phyloP scores from a whole-genome alignment of 768 basidiomycete genomes.

The Pleurotus citrinopileatus region DNA sequence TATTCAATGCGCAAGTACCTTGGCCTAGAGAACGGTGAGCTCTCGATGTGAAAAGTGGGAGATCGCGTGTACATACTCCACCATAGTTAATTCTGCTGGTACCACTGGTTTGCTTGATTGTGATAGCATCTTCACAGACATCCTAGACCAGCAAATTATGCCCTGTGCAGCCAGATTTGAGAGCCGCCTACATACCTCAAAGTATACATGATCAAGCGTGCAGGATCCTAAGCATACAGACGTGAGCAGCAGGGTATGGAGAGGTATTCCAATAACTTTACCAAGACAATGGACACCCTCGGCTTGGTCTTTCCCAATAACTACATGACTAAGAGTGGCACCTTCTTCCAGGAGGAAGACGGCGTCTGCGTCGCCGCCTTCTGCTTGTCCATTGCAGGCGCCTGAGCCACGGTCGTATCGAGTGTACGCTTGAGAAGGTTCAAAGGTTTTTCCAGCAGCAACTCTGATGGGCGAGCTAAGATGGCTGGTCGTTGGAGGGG shows the following conservation, averaged over 20 bases:
- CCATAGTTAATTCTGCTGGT: constrained; percentile 35
- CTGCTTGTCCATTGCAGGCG: constrained; percentile 31
- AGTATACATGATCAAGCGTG: constrained; percentile 28
- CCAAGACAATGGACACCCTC: constrained; percentile 40
- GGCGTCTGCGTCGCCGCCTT: constrained; percentile 37
- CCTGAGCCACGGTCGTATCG: constrained; percentile 38
- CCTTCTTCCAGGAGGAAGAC: constrained; percentile 39
- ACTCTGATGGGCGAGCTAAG: constrained; percentile 31
- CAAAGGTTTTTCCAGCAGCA: constrained; percentile 31
- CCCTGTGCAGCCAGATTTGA: background rate
- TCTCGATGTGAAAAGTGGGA: background rate
- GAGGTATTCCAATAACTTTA: constrained; percentile 9
- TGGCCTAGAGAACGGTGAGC: constrained; percentile 19
- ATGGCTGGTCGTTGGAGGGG: constrained; percentile 30
- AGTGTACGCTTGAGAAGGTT: constrained; percentile 31
- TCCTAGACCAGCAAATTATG: constrained; percentile 18
- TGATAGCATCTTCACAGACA: constrained; percentile 37
- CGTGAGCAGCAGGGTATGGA: background rate
- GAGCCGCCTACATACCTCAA: constrained; percentile 20
- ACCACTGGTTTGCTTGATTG: constrained; percentile 37
- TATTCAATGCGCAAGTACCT: constrained; percentile 13
- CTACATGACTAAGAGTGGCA: constrained; percentile 35
- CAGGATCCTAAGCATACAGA: constrained; percentile 19
- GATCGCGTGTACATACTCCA: constrained; percentile 24
- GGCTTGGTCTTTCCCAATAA: constrained; percentile 38